Percentiles rank a stretch among this genome's conserved stretches.
Conservation (phyloP, 2,329 filamentous ascomycete genomes). For the Fonsecaea monophora region DNA sequence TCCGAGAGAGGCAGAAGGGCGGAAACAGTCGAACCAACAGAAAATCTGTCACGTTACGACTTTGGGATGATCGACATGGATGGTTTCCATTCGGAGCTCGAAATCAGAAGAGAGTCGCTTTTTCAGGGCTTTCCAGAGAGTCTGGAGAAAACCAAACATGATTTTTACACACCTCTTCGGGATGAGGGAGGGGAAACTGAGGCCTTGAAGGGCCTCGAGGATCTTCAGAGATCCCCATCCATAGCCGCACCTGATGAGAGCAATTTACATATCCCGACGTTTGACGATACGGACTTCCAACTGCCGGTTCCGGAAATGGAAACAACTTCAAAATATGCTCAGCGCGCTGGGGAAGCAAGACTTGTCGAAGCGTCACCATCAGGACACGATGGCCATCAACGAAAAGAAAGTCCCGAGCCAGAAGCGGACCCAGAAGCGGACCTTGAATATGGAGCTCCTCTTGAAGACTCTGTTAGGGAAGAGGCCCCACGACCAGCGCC, state of each 20-base stretch:
- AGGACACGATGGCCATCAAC: conserved; percentile 6
- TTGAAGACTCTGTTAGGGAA: background rate
- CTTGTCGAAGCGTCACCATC: conserved; percentile 24
- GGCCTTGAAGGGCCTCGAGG: conserved; percentile 27
- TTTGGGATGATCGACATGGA: conserved; percentile 53
- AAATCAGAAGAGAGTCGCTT: conserved; percentile 41
- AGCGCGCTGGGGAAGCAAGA: conserved; percentile 35
- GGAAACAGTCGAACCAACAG: conserved; percentile 47
- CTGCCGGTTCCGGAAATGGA: conserved; percentile 41
- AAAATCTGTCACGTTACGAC: conserved; percentile 53
- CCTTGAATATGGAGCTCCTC: background rate
- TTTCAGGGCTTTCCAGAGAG: conserved; percentile 23
- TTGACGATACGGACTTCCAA: conserved; percentile 40
- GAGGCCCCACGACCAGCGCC: conserved; percentile 5
- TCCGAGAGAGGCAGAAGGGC: conserved; percentile 54
- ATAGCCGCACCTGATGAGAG: conserved; percentile 25
- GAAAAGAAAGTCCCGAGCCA: conserved; percentile 15
- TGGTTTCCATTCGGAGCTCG: conserved; percentile 56
- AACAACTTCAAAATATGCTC: conserved; percentile 44
- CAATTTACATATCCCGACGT: conserved; percentile 47
- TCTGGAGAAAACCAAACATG: conserved; percentile 49
- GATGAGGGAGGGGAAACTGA: conserved; percentile 42
- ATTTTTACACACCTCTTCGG: conserved; percentile 47
- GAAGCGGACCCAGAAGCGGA: conserved; percentile 5
- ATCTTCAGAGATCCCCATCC: conserved; percentile 29